phyloP scores from a whole-genome alignment of 352 stramenopile species.

The Phytophthora podocarpi region DNA sequence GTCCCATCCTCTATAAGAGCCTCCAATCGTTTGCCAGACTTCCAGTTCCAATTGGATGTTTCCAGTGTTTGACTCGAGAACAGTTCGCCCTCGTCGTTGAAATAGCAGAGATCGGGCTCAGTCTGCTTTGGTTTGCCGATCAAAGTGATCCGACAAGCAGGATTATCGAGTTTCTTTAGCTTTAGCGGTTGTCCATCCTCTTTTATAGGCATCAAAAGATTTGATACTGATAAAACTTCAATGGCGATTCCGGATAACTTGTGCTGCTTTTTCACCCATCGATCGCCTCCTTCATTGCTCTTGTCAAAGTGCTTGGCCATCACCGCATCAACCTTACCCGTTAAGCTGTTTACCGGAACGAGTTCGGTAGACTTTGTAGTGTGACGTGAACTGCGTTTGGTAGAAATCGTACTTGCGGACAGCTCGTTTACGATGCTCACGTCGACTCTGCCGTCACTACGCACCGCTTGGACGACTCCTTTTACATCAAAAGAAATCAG shows the following conservation, averaged over 20 bases:
- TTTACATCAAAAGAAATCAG: constrained; percentile 66
- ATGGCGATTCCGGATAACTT: constrained; percentile 47
- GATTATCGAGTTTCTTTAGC: constrained; percentile 20
- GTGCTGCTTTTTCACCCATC: constrained; percentile 44
- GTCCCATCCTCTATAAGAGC: constrained; percentile 29
- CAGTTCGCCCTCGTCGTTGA: constrained; percentile 36
- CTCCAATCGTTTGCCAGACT: constrained; percentile 9
- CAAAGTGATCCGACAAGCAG: constrained; percentile 54
- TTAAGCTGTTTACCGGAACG: constrained; percentile 57
- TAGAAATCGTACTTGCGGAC: not conserved
- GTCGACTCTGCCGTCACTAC: constrained; percentile 60
- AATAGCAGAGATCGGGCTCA: not conserved
- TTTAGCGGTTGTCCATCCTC: not conserved
- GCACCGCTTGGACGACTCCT: constrained; percentile 54
- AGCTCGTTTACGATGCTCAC: constrained; percentile 37
- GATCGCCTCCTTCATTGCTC: constrained; percentile 12
- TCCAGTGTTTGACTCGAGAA: constrained; percentile 16
- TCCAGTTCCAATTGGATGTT: constrained; percentile 18
- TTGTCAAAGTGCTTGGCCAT: constrained; percentile 45
- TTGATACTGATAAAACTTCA: constrained; percentile 51
- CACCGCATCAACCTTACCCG: constrained; percentile 30
- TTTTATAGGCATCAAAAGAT: constrained; percentile 34
- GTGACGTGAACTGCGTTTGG: constrained; percentile 5
- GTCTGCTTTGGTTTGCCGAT: constrained; percentile 36
- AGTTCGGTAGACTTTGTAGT: constrained; percentile 27